Conservation (phyloP, 1,284 basidiomycete genomes). For the Athelia sp. region DNA sequence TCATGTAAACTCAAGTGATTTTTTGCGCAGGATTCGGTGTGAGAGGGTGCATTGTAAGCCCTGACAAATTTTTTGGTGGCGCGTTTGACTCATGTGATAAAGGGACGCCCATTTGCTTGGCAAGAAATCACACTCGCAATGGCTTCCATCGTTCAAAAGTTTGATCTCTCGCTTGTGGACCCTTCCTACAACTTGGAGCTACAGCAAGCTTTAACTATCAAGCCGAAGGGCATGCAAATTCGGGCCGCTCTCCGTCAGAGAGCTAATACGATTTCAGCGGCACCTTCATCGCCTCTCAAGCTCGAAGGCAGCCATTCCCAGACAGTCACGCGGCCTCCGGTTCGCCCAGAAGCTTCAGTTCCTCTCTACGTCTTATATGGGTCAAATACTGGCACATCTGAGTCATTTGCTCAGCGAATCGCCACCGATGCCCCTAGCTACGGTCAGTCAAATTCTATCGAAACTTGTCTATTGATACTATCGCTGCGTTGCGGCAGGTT, state of each 20-base stretch:
- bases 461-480: not conserved
- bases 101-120: constrained; percentile 40
- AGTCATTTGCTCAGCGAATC: constrained; percentile 45
- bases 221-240: constrained; percentile 39
- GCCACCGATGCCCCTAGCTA: constrained; percentile 33
- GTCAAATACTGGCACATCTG: constrained; percentile 47
- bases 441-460: constrained; percentile 20
- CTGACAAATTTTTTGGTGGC: not conserved
- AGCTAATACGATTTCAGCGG: constrained; percentile 4
- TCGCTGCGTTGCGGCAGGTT: constrained; percentile 24
- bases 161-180: constrained; percentile 39
- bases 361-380: constrained; percentile 41
- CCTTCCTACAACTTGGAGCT: constrained; percentile 37
- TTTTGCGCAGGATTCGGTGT: constrained; percentile 23
- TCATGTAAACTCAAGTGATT: constrained; percentile 8
- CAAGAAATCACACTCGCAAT: constrained; percentile 42
- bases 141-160: constrained; percentile 36
- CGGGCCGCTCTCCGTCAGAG: constrained; percentile 31
- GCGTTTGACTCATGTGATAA: constrained; percentile 6
- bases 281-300: constrained; percentile 11
- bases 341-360: constrained; percentile 1
- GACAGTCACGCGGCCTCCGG: not conserved
- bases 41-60: constrained; percentile 36
- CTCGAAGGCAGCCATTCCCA: not conserved
- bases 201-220: constrained; percentile 43